Percentiles rank a stretch among this genome's conserved stretches.
Conservation (phyloP, 2,329 filamentous ascomycete species). For the Penicillium sp. region DNA sequence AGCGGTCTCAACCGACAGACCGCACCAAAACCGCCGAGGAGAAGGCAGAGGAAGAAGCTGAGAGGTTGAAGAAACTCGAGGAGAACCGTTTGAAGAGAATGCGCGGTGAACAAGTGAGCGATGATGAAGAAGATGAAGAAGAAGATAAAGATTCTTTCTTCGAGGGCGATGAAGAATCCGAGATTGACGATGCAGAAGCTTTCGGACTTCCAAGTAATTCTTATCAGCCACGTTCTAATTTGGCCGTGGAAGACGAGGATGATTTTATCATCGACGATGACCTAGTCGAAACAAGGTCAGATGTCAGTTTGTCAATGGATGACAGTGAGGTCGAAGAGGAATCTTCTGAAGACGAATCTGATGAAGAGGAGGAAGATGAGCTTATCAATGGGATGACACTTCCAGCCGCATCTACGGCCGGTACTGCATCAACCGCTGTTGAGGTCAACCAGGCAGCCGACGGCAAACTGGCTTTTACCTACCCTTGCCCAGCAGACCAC, state of each 20-base stretch:
- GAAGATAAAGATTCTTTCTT: conserved; percentile 29
- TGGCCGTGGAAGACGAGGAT: conserved; percentile 86
- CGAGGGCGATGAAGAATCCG: conserved; percentile 34
- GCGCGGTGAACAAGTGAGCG: conserved; percentile 68
- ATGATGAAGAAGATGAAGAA: conserved; percentile 52
- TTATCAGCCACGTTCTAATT: conserved; percentile 35
- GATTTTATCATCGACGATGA: conserved; percentile 89
- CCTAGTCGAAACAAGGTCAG: conserved; percentile 74
- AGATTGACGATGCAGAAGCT: conserved; percentile 53
- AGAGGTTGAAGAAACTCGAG: conserved; percentile 72
- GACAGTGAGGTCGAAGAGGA: conserved; percentile 51
- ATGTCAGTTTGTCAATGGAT: conserved; percentile 39
- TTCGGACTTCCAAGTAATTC: conserved; percentile 56
- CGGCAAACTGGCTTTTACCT: conserved; percentile 68
- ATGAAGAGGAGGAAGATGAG: conserved; percentile 55
- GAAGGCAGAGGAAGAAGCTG: conserved; percentile 68
- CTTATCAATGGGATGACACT: conserved; percentile 63
- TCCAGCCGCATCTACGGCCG: conserved; percentile 22
- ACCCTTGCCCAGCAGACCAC: conserved; percentile 74
- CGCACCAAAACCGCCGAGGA: conserved; percentile 90
- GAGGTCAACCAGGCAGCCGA: conserved; percentile 42
- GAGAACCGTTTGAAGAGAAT: conserved; percentile 77
- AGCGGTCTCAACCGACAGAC: conserved; percentile 75
- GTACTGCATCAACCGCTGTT: conserved; percentile 28
- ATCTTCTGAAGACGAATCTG: conserved; percentile 41